These are phyloP conservation scores for Raphanus hybrid DNA, from an alignment of 441 rosid species.

Conservation along the genomic window DNA sequence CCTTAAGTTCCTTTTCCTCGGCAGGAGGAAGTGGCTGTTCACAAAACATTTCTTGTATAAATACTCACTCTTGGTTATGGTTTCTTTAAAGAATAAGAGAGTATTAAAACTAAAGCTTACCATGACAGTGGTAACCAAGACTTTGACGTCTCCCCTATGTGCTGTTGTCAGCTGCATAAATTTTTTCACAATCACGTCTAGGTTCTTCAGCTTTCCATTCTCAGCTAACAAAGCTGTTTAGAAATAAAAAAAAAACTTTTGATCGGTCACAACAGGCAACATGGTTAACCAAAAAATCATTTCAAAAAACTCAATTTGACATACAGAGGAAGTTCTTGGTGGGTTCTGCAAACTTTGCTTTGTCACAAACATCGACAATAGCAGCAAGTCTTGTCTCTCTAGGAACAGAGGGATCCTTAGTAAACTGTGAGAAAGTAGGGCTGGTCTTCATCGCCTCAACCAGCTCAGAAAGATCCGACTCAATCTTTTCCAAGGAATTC, in stretches of 20 bases:
- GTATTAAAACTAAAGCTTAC: conserved; percentile 55
- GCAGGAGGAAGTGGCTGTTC: conserved; percentile 71
- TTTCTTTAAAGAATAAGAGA: neutral
- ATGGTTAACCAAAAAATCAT: neutral
- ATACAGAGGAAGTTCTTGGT: conserved; percentile 84
- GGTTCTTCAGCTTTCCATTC: conserved; percentile 70
- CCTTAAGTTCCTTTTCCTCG: conserved; percentile 74
- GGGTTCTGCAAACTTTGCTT: conserved; percentile 70
- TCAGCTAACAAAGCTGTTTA: conserved; percentile 71
- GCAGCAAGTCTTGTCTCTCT: conserved; percentile 59
- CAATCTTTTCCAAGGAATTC: conserved; percentile 73
- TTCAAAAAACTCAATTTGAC: conserved; percentile 18
- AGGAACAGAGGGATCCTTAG: conserved; percentile 79
- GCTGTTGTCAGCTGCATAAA: conserved; percentile 82
- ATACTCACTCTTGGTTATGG: neutral
- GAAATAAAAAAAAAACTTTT: neutral
- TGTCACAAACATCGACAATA: conserved; percentile 56
- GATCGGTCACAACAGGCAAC: neutral
- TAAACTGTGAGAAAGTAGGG: conserved; percentile 65
- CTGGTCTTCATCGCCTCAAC: conserved; percentile 66
- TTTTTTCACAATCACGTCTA: conserved; percentile 66
- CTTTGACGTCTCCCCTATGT: conserved; percentile 80
- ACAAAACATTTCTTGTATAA: neutral
- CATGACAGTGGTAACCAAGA: conserved; percentile 74
- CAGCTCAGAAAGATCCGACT: conserved; percentile 70